A percentile compares a stretch with the other conserved stretches of the same genome.
These are phyloP conservation scores for Gracilaria caudata DNA, from an alignment of 23 red algal species.

Conservation along the genomic window DNA sequence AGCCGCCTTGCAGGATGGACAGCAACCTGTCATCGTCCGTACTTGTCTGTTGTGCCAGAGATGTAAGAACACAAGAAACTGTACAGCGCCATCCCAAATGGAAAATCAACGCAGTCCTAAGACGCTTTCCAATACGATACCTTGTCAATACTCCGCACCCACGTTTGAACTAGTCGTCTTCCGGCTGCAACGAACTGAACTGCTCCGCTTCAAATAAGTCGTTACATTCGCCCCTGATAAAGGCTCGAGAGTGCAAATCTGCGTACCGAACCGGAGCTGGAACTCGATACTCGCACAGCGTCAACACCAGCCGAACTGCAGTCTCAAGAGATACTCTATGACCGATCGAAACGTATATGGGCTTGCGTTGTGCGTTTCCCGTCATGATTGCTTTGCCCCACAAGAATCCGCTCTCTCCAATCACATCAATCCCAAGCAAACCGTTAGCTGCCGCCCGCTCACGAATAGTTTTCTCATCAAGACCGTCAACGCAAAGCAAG, in stretches of 20 bases:
- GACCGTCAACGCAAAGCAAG: slow-evolving; percentile 77
- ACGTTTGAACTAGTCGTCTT: neutral
- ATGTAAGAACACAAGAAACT: no score
- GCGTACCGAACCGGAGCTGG: slow-evolving; percentile 67
- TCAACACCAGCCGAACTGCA: slow-evolving; percentile 27
- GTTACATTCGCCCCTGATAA: slow-evolving; percentile 50
- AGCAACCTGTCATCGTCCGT: no score
- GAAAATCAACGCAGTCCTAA: no score
- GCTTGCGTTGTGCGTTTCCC: slow-evolving; percentile 60
- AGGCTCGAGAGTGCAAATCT: slow-evolving; percentile 71
- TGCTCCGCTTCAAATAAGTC: slow-evolving; percentile 6
- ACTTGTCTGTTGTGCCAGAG: no score
- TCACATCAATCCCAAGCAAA: slow-evolving; percentile 35
- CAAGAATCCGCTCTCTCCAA: slow-evolving; percentile 52
- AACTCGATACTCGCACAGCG: slow-evolving; percentile 50
- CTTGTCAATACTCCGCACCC: neutral
- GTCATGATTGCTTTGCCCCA: slow-evolving; percentile 63
- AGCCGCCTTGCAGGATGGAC: no score
- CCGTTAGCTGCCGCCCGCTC: slow-evolving; percentile 28
- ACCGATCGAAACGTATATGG: slow-evolving; percentile 93
- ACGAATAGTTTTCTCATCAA: slow-evolving; percentile 35
- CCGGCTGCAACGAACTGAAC: neutral
- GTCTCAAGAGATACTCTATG: slow-evolving; percentile 78
- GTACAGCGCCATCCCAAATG: no score
- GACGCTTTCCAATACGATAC: neutral